Percentiles rank a stretch among this genome's conserved stretches.
These are phyloP conservation scores for Luvunga scandens DNA, from an alignment of 345 rosid species.

Conservation along the genomic window DNA sequence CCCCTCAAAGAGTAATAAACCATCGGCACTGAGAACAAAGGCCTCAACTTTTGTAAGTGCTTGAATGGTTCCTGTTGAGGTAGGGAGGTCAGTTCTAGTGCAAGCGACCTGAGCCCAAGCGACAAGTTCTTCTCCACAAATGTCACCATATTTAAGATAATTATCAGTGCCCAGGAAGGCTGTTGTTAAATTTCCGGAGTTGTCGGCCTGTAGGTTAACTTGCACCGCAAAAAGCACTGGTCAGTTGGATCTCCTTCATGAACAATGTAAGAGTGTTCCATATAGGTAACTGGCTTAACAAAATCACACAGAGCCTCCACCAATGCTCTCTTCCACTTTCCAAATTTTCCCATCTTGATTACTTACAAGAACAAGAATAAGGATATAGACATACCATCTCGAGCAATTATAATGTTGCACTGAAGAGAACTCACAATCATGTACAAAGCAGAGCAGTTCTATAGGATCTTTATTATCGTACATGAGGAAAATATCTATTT, in stretches of 20 bases:
- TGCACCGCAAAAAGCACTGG: constrained; percentile 8
- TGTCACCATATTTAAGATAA: not conserved
- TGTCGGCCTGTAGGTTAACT: not conserved
- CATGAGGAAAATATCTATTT: too few species aligned
- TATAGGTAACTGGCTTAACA: not conserved
- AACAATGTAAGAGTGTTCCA: constrained; percentile 8
- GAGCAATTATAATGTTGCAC: too few species aligned
- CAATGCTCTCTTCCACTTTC: constrained; percentile 35
- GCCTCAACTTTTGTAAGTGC: constrained; percentile 3
- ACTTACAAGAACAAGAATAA: too few species aligned
- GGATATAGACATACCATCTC: too few species aligned
- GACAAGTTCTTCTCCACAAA: constrained; percentile 4
- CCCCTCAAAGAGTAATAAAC: not conserved
- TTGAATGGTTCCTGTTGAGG: not conserved
- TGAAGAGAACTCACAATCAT: too few species aligned
- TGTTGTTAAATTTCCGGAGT: not conserved
- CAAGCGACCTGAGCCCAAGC: not conserved
- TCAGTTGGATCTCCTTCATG: constrained; percentile 40
- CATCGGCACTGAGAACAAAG: not conserved
- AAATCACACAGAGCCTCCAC: constrained; percentile 15
- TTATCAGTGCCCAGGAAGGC: not conserved
- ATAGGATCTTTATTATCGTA: too few species aligned
- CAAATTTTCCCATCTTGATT: not conserved
- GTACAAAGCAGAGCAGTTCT: too few species aligned
- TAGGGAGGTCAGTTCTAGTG: not conserved